Conservation (phyloP, 495 filamentous ascomycete species). For the Tirmania nivea region DNA sequence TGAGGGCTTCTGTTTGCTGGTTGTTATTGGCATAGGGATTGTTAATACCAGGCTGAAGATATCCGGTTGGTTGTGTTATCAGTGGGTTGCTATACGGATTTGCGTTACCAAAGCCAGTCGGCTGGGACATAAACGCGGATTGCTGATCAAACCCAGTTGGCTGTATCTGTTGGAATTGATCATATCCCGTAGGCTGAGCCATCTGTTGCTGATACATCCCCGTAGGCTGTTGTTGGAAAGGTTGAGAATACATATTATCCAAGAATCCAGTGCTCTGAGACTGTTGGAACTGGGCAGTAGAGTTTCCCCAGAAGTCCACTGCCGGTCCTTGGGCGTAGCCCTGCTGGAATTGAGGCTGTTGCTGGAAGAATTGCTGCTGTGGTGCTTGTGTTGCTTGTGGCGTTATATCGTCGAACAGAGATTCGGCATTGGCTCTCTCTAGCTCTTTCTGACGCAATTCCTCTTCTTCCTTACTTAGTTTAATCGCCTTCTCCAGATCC, state of each 20-base stretch:
- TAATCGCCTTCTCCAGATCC: slow-evolving; percentile 85
- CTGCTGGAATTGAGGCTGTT: slow-evolving; percentile 45
- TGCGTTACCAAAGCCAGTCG: slow-evolving; percentile 11
- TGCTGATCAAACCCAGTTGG: slow-evolving; percentile 49
- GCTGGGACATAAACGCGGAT: slow-evolving; percentile 40
- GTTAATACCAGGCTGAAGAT: slow-evolving; percentile 51
- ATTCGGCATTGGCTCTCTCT: slow-evolving; percentile 68
- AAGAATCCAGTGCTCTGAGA: slow-evolving; percentile 67
- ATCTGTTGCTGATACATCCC: slow-evolving; percentile 19
- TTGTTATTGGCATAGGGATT: slow-evolving; percentile 53
- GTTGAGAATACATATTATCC: slow-evolving; percentile 62
- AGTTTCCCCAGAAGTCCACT: slow-evolving; percentile 94
- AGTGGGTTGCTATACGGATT: neutral
- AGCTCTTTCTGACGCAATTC: slow-evolving; percentile 67
- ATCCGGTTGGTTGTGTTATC: slow-evolving; percentile 25
- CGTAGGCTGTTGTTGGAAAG: slow-evolving; percentile 41
- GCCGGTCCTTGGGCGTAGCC: slow-evolving; percentile 89
- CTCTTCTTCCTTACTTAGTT: slow-evolving; percentile 80
- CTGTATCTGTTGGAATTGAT: slow-evolving; percentile 39
- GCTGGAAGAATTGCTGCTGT: slow-evolving; percentile 50
- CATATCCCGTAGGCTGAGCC: slow-evolving; percentile 24
- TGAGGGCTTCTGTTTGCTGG: slow-evolving; percentile 27
- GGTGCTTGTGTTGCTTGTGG: slow-evolving; percentile 29
- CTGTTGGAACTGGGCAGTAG: slow-evolving; percentile 48
- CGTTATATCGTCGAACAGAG: slow-evolving; percentile 62